Percentiles rank a stretch among this genome's conserved stretches.
phyloP scores from a whole-genome alignment of 2,329 filamentous ascomycete genomes.

The Alternaria alternata region DNA sequence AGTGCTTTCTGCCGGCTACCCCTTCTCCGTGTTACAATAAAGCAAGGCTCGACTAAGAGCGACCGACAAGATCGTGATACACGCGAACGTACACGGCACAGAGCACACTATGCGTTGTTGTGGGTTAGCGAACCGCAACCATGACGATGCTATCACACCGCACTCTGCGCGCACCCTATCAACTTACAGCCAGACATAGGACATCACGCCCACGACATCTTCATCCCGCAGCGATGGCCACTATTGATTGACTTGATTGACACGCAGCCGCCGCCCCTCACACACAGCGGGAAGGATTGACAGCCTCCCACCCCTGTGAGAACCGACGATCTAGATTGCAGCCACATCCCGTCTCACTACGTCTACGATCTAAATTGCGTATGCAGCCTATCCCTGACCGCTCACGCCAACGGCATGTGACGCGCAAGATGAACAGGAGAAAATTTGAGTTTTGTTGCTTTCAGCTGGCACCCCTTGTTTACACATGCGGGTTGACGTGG shows the following conservation, averaged over 20 bases:
- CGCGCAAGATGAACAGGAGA: constrained; percentile 3
- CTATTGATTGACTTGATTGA: constrained; percentile 5
- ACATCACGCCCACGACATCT: background rate
- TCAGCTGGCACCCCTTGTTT: constrained; percentile 31
- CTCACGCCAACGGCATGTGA: constrained; percentile 15
- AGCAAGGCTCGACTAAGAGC: constrained; percentile 16
- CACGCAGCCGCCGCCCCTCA: constrained; percentile 11
- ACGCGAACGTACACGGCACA: constrained; percentile 5
- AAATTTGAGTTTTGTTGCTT: constrained; percentile 12
- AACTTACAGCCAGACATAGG: background rate
- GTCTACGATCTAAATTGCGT: constrained; percentile 9
- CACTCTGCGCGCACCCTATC: constrained; percentile 1
- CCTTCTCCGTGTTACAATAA: constrained; percentile 2
- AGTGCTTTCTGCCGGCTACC: background rate
- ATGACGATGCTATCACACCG: background rate
- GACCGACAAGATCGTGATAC: constrained; percentile 1
- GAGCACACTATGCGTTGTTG: constrained; percentile 8
- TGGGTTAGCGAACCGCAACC: background rate
- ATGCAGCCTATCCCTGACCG: constrained; percentile 20
- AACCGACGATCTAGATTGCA: constrained; percentile 25
- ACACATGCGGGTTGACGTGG: constrained; percentile 21
- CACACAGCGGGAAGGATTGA: constrained; percentile 10
- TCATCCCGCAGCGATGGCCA: background rate
- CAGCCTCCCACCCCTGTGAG: constrained; percentile 8
- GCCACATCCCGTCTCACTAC: constrained; percentile 20